Conservation (phyloP, 305 asterid genomes). For the Fraxinus angustifolia region DNA sequence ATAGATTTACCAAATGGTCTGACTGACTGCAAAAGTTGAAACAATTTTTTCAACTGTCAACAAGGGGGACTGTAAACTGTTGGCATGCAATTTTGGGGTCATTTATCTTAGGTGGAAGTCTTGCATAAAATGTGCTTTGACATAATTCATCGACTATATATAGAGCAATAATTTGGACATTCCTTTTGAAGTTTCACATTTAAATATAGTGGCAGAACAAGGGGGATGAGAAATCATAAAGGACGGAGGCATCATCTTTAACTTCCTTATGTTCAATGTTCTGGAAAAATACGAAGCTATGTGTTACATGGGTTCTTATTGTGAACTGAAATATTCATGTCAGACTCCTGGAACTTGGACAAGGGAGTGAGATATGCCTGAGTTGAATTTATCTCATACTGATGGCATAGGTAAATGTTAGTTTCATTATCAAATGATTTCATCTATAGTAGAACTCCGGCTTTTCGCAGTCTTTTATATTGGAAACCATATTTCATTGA, state of each 20-base stretch:
- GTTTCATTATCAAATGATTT: not conserved
- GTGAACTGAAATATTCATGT: not conserved
- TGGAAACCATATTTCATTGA: not conserved
- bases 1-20: not conserved
- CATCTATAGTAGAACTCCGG: not conserved
- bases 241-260: not conserved
- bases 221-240: not conserved
- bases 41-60: not conserved
- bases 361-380: not conserved
- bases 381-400: not conserved
- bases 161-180: not conserved
- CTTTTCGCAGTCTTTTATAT: not conserved
- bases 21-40: not conserved
- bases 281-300: not conserved
- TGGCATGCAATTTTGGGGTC: not conserved
- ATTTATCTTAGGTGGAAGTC: not conserved
- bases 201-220: not conserved
- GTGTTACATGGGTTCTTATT: not conserved
- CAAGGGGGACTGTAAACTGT: not conserved
- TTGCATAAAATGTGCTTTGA: not conserved
- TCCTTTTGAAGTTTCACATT: not conserved
- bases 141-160: not conserved
- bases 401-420: not conserved
- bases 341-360: not conserved
- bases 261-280: not conserved